Percentiles rank a stretch among this genome's conserved stretches.
Evolutionary conservation across 352 stramenopile species (phyloP).

Genomic region (Phytopythium montanum): DNA sequence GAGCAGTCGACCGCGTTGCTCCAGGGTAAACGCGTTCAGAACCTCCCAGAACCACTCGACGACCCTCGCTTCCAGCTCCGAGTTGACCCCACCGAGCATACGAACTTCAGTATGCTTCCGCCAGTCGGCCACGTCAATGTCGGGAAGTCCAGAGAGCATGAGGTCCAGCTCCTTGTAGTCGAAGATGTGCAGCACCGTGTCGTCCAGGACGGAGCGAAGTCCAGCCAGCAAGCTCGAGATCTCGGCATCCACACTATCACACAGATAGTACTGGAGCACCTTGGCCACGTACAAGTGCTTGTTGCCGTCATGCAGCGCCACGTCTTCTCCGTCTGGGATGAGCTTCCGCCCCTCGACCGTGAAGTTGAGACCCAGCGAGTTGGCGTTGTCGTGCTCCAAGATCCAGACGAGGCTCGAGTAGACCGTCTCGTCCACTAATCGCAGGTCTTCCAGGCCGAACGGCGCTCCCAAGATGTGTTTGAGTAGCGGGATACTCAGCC

Average conservation of each 20-base stretch:
- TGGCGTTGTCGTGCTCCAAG: constrained; percentile 46
- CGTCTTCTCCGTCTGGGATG: constrained; percentile 49
- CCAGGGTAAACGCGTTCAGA: constrained; percentile 50
- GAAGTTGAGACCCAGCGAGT: constrained; percentile 62
- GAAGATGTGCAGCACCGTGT: constrained; percentile 95
- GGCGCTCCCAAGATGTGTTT: constrained; percentile 68
- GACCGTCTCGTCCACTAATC: constrained; percentile 67
- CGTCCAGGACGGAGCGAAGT: constrained; percentile 94
- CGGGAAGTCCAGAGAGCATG: constrained; percentile 57
- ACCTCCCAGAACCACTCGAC: constrained; percentile 84
- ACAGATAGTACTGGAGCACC: constrained; percentile 94
- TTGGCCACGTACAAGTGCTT: constrained; percentile 92
- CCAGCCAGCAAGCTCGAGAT: constrained; percentile 77
- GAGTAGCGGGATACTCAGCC: constrained; percentile 54
- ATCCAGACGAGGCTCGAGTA: constrained; percentile 66
- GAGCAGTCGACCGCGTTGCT: constrained; percentile 60
- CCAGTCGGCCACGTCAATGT: constrained; percentile 90
- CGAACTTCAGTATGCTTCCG: constrained; percentile 65
- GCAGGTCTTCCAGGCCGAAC: constrained; percentile 56
- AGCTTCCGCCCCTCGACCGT: constrained; percentile 52
- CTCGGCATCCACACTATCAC: constrained; percentile 90
- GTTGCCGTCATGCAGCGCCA: constrained; percentile 92
- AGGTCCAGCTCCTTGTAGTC: constrained; percentile 97
- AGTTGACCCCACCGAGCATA: constrained; percentile 19
- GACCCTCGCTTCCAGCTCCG: constrained; percentile 31